Conservation (phyloP, 805 yeast species). For the Yamadazyma scolyti region DNA sequence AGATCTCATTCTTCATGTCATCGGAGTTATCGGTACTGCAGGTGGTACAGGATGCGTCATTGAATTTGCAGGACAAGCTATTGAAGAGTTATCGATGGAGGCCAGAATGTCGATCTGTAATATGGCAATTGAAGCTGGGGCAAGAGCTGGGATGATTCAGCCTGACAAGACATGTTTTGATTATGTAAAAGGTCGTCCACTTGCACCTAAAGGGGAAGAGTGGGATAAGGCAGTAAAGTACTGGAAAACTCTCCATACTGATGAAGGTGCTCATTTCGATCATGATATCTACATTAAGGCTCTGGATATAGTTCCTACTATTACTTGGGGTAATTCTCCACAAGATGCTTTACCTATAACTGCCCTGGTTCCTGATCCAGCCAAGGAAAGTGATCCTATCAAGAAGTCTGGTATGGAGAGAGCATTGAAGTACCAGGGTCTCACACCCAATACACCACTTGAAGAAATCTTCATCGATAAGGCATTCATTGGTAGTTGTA, state of each 20-base stretch:
- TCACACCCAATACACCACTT: conserved; percentile 77
- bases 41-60: conserved; percentile 98
- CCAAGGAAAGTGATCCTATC: conserved; percentile 64
- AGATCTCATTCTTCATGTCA: conserved; percentile 90
- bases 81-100: conserved; percentile 87
- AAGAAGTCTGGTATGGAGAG: conserved; percentile 83
- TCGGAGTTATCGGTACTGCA: conserved; percentile 97
- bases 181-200: conserved; percentile 89
- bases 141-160: conserved; percentile 98
- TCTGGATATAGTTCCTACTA: conserved; percentile 86
- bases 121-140: conserved; percentile 99
- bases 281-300: conserved; percentile 78
- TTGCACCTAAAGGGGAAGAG: conserved; percentile 90
- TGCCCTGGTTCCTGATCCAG: conserved; percentile 87
- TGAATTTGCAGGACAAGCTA: conserved; percentile 96
- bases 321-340: conserved; percentile 99
- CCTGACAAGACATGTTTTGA: conserved; percentile 90
- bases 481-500: conserved; percentile 97
- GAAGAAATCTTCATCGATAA: conserved; percentile 78
- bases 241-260: conserved; percentile 87
- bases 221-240: conserved; percentile 93
- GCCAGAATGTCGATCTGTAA: conserved; percentile 99
- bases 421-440: conserved; percentile 90
- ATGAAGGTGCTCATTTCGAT: conserved; percentile 88
- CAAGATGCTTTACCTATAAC: conserved; percentile 97